Evolutionary conservation across 768 basidiomycete species (phyloP), one percentile per base, ranked within the genome.

Genomic region (Lepiota venenata): DNA sequence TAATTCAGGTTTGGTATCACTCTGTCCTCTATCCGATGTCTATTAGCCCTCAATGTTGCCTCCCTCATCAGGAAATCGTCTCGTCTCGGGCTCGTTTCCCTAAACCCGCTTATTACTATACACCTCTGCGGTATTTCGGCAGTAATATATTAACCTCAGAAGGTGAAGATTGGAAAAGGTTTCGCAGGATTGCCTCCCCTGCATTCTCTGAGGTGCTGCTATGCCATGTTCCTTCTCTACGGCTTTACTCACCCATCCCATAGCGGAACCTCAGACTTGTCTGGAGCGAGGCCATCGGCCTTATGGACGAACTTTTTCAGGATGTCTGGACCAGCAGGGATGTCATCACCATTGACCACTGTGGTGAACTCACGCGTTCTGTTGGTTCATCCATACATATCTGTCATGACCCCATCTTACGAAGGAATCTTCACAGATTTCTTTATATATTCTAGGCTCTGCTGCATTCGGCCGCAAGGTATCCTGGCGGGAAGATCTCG

Each of bases 161-260:
- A 61, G 81, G 78, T 18, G 77, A 81, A 2, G 75, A 81, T 55
- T 87, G 84, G 85, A 84, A 84, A 63, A 75, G 76, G 27, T 83
- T 83, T 58, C 67, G 84, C 40, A 83, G 81, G 63, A 76, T 87
- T 39, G 68, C 77, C 14, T 81, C 82, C 2, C 83, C 84, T 15
- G 78, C 82, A 0, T 87, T 86, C 64, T 80, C 81, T 9, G 83
- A 84, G 64, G 82, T 83, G 50, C 38, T 67, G 56, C 15, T 42
- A 21, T 29, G 2, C 21, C n/a, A 3, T 16, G 9, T 46, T 41
- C 16, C 12, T 20, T 10, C 36, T 3, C 9, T 15, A 25, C 5
- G 25, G 3, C 14, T 11, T 27, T 14, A 55, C 54, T 21, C 2
- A 16, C 8, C 12, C 15, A 12, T 52, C 35, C 52, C 9, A 35